Conservation (phyloP, 2,329 filamentous ascomycete species). For the Blumeria graminis region DNA sequence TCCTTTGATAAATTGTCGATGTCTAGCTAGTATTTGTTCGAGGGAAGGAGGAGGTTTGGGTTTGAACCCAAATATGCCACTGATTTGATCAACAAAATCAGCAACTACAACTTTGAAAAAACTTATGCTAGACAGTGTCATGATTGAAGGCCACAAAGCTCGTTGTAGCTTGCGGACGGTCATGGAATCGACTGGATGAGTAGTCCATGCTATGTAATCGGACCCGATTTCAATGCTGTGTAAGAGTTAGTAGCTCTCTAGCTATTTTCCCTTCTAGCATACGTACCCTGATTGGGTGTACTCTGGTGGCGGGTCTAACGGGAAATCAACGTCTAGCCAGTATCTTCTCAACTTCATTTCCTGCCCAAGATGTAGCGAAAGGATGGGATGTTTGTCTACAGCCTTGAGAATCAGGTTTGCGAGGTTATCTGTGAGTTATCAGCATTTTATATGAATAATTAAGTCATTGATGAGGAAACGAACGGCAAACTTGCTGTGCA, state of each 20-base stretch:
- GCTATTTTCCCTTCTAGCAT: background rate
- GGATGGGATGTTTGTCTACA: conserved; percentile 20
- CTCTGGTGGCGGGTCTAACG: conserved; percentile 30
- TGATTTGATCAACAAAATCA: conserved; percentile 19
- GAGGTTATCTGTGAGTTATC: conserved; percentile 20
- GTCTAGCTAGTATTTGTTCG: conserved; percentile 9
- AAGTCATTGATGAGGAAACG: background rate
- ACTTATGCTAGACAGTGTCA: conserved; percentile 26
- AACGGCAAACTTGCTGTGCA: conserved; percentile 15
- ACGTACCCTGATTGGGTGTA: conserved; percentile 35
- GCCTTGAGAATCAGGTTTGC: conserved; percentile 20
- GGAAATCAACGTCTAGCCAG: conserved; percentile 39
- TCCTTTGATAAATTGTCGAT: conserved; percentile 8
- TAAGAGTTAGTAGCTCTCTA: background rate
- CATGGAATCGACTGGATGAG: conserved; percentile 23
- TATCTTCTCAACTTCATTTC: conserved; percentile 23
- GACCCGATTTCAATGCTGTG: conserved; percentile 25
- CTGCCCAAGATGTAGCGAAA: conserved; percentile 23
- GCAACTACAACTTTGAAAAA: conserved; percentile 25
- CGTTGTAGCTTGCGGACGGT: conserved; percentile 22
- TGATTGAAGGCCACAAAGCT: conserved; percentile 28
- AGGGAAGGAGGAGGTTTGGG: conserved; percentile 7
- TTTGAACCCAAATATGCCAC: conserved; percentile 23
- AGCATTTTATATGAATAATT: conserved; percentile 2
- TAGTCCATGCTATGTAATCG: conserved; percentile 23